Percentiles rank a stretch among this genome's conserved stretches.
These are phyloP conservation scores for Boletus pseudo-olivaceus DNA, from an alignment of 768 basidiomycete species.

Conservation along the genomic window DNA sequence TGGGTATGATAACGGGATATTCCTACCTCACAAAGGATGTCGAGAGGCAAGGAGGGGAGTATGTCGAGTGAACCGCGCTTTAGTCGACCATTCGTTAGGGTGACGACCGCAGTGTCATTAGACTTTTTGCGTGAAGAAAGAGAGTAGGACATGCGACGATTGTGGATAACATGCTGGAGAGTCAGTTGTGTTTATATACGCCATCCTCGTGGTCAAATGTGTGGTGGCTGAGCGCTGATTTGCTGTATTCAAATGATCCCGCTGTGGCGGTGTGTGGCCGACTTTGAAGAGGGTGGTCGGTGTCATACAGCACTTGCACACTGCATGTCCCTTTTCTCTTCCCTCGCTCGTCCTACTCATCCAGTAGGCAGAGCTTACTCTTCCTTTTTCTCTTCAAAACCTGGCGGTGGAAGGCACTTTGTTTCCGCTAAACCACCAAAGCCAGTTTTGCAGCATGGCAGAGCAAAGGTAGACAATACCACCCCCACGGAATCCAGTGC, in stretches of 20 bases:
- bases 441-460: conserved; percentile 36
- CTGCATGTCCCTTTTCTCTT: conserved; percentile 50
- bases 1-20: neutral
- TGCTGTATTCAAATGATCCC: neutral
- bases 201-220: neutral
- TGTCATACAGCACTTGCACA: neutral
- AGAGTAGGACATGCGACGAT: conserved; percentile 6
- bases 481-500: conserved; percentile 33
- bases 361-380: conserved; percentile 61
- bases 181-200: neutral
- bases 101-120: neutral
- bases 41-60: conserved; percentile 36
- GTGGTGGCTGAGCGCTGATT: neutral
- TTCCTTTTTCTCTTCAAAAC: conserved; percentile 76
- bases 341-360: conserved; percentile 46
- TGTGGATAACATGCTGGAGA: neutral
- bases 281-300: neutral
- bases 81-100: neutral
- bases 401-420: conserved; percentile 72
- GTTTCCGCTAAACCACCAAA: conserved; percentile 68
- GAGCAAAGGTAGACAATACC: conserved; percentile 39
- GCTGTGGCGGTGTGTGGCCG: neutral
- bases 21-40: conserved; percentile 27
- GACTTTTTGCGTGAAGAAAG: neutral
- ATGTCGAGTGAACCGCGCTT: conserved; percentile 19